These are phyloP conservation scores for Ceratobasidium sp. DNA, from an alignment of 1,284 basidiomycete species.

Conservation along the genomic window DNA sequence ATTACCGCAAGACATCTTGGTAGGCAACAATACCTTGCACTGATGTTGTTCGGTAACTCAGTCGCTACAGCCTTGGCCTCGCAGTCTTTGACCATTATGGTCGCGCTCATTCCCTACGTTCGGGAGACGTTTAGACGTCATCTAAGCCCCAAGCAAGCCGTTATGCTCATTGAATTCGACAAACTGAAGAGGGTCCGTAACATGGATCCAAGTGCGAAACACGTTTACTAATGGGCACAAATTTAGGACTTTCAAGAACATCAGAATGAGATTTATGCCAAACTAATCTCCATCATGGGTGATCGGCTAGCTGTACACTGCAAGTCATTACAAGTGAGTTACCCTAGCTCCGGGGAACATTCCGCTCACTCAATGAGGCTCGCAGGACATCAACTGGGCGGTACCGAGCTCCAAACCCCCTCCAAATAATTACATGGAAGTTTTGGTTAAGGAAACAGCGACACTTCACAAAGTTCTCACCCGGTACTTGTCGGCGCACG, in stretches of 20 bases:
- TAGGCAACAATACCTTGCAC: slow-evolving; percentile 54
- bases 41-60: background rate
- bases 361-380: background rate
- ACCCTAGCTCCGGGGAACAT: background rate
- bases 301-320: slow-evolving; percentile 92
- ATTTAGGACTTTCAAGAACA: slow-evolving; percentile 96
- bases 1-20: slow-evolving; percentile 98
- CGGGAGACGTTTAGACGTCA: slow-evolving; percentile 95
- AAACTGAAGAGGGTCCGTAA: slow-evolving; percentile 89
- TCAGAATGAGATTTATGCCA: slow-evolving; percentile 98
- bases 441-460: slow-evolving; percentile 94
- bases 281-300: slow-evolving; percentile 98
- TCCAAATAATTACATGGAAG: slow-evolving; percentile 87
- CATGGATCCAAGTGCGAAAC: background rate
- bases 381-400: slow-evolving; percentile 82
- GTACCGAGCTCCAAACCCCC: slow-evolving; percentile 64
- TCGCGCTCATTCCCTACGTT: slow-evolving; percentile 95
- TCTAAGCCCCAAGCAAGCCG: slow-evolving; percentile 90
- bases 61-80: slow-evolving; percentile 83
- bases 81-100: slow-evolving; percentile 93
- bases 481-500: slow-evolving; percentile 82
- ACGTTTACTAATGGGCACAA: background rate
- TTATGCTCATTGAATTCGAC: slow-evolving; percentile 98
- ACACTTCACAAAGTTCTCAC: slow-evolving; percentile 97
- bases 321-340: slow-evolving; percentile 75